These are phyloP conservation scores for Quercus alba DNA, from an alignment of 306 rosid genomes.

Conservation along the genomic window DNA sequence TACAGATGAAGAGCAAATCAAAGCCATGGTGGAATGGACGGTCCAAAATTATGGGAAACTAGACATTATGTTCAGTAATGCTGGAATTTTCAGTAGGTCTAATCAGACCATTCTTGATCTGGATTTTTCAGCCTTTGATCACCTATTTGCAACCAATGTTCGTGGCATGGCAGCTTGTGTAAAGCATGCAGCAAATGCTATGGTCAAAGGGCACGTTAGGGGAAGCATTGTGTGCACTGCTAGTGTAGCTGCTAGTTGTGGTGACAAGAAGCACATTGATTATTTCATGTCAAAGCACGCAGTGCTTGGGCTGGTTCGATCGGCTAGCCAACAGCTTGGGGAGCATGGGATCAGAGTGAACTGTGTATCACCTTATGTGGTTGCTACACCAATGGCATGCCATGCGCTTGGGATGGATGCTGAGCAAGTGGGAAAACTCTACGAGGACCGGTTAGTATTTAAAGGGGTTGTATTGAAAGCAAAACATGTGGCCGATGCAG, in stretches of 20 bases:
- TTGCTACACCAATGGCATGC: conserved; percentile 39
- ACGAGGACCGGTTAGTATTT: neutral
- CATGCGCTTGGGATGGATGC: neutral
- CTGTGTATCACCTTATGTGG: conserved; percentile 41
- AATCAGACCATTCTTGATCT: conserved; percentile 37
- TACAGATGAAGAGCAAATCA: conserved; percentile 43
- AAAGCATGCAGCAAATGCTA: conserved; percentile 52
- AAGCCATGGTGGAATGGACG: conserved; percentile 28
- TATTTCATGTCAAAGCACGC: conserved; percentile 56
- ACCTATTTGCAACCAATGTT: conserved; percentile 19
- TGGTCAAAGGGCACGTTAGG: conserved; percentile 40
- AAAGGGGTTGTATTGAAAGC: conserved; percentile 39
- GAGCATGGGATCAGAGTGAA: conserved; percentile 50
- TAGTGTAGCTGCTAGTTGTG: conserved; percentile 5
- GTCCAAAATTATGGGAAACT: conserved; percentile 31
- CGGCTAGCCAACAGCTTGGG: conserved; percentile 43
- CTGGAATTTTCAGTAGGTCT: conserved; percentile 23
- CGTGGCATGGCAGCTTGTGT: conserved; percentile 41
- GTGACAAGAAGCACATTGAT: neutral
- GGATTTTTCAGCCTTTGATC: conserved; percentile 29
- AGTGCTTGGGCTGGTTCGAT: conserved; percentile 40
- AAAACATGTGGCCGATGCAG: conserved; percentile 39
- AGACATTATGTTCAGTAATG: conserved; percentile 64
- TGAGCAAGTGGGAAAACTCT: conserved; percentile 8
- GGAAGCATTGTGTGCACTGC: conserved; percentile 56